A percentile compares a stretch with the other conserved stretches of the same genome.
Conservation (phyloP, 129 eudicot genomes). For the Flaveria brownii region DNA sequence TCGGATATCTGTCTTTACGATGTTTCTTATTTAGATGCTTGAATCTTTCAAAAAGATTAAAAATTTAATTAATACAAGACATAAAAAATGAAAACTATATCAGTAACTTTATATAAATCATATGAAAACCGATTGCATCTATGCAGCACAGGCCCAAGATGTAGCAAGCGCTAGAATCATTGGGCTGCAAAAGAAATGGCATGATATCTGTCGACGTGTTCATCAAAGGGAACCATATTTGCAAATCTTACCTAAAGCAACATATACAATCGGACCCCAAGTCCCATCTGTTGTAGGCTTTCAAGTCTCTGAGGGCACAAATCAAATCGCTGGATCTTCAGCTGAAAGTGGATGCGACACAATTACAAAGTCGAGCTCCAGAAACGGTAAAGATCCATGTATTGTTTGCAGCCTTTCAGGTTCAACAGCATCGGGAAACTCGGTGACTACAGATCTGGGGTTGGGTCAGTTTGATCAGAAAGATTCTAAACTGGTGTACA, state of each 20-base stretch:
- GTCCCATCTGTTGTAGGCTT: slow-evolving; percentile 60
- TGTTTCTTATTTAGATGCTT: background rate
- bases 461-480: slow-evolving; percentile 47
- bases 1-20: background rate
- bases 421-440: slow-evolving; percentile 50
- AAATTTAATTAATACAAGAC: no score
- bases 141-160: slow-evolving; percentile 81
- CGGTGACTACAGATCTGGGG: slow-evolving; percentile 73
- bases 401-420: slow-evolving; percentile 35
- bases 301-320: slow-evolving; percentile 40
- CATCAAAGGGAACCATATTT: slow-evolving; percentile 42
- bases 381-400: slow-evolving; percentile 28
- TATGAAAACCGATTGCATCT: slow-evolving; percentile 42
- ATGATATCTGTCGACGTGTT: slow-evolving; percentile 54
- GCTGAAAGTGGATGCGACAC: slow-evolving; percentile 33
- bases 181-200: slow-evolving; percentile 70
- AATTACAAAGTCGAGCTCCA: slow-evolving; percentile 34
- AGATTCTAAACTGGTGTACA: slow-evolving; percentile 59
- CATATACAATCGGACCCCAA: slow-evolving; percentile 30
- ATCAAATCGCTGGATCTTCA: slow-evolving; percentile 37
- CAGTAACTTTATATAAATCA: slow-evolving; percentile 8
- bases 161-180: slow-evolving; percentile 43
- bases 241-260: slow-evolving; percentile 41
- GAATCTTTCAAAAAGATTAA: no score
- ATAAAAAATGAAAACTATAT: no score